Evolutionary conservation across 306 rosid species (phyloP), one percentile per base, ranked within the genome.

Genomic region (Parietaria judaica): DNA sequence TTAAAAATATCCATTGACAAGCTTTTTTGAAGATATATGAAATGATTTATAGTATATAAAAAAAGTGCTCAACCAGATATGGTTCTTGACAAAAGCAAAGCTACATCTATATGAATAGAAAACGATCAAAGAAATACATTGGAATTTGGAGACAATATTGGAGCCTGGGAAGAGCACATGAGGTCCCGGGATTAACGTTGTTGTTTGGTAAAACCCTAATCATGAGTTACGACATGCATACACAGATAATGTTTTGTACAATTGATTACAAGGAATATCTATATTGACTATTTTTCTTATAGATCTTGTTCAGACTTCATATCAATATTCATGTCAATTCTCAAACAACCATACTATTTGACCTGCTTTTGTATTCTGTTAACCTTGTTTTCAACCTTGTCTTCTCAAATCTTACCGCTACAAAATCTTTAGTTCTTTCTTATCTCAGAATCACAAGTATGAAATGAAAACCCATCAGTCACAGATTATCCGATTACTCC

Each of bases 171-270:
- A 36, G 47, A 51, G 74, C 78, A 79, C 76, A 70, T 71, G 80
- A 61, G 68, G 74, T 68, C 82, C 81, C 80, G 77, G 76, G 47
- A 73, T 83, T 74, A 66, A 60, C 79, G 82, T 72, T 70, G 79
- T 70, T 74, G 73, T 75, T 56, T 39, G 89, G 80, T 76, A 57
- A 76, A 83, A 85, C 74, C 73, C 73, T 79, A 73, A 70, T 81
- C 77, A 81, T 83, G 64, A 60, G 2, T 23, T 23, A 23, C 31
- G 31, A 23, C 31, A 23, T 23, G 31, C 31, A 23, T 23, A 23
- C 31, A 23, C 31, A 23, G 31, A 23, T 23, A 23, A 23, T 23
- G 31, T 23, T 23, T 23, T 23, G 31, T 23, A 23, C 31, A 23
- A 23, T 23, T 23, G 2, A 23, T 23, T 23, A 23, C 31, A 23